Conservation (phyloP, 2,329 filamentous ascomycete genomes). For the Cephalotrichum gorgonifer region DNA sequence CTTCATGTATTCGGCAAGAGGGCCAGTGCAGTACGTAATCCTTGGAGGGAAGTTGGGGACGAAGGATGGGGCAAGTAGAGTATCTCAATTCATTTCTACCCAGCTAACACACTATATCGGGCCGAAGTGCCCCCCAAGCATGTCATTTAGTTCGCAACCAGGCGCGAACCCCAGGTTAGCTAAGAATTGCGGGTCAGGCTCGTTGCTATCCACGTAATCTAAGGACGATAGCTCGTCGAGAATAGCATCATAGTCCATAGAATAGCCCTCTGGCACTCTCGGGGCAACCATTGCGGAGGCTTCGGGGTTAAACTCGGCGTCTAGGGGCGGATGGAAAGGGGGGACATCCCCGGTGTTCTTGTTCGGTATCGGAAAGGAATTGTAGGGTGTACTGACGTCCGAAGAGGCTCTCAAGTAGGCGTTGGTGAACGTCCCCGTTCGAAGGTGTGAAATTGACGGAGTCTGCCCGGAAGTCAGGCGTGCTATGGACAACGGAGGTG, state of each 20-base stretch:
- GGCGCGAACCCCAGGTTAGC: conserved; percentile 56
- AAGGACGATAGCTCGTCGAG: conserved; percentile 41
- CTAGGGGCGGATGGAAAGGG: conserved; percentile 2
- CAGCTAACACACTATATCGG: conserved; percentile 7
- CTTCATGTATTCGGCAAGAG: no score
- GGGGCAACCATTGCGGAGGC: conserved; percentile 12
- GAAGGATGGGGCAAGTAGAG: no score
- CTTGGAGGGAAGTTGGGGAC: not conserved
- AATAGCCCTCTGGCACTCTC: conserved; percentile 4
- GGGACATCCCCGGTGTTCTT: not conserved
- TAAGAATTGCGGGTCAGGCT: conserved; percentile 54
- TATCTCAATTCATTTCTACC: no score
- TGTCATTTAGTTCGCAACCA: conserved; percentile 46
- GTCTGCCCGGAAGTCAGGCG: not conserved
- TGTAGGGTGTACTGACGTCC: not conserved
- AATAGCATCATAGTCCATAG: conserved; percentile 39
- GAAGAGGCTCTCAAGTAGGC: not conserved
- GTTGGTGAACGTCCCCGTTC: not conserved
- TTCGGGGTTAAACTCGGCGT: conserved; percentile 11
- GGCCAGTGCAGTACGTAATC: not conserved
- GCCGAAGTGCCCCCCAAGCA: conserved; percentile 28
- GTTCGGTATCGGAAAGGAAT: not conserved
- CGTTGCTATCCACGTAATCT: conserved; percentile 35
- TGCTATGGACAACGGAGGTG: not conserved
- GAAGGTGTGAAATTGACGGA: no score